Conservation (phyloP, 2,329 filamentous ascomycete genomes). For the Aureobasidium musti region DNA sequence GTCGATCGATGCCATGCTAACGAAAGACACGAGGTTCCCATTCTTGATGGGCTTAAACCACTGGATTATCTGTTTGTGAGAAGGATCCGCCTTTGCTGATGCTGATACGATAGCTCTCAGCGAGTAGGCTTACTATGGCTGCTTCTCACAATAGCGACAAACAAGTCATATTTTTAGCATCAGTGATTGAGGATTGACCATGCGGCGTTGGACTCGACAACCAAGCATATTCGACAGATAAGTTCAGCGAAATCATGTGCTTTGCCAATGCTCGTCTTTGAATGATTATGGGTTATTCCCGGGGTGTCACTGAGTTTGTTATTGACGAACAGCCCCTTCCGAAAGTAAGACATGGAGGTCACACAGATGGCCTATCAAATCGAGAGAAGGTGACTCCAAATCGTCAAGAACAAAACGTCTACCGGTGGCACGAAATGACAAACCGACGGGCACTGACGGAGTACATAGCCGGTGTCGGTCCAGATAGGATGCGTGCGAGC, state of each 20-base stretch:
- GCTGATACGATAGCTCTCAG: not conserved
- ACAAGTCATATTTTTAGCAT: not conserved
- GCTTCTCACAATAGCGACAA: not conserved
- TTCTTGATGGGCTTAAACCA: too few relatives aligned
- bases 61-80: too few relatives aligned
- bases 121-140: not conserved
- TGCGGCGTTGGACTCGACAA: not conserved
- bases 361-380: not conserved
- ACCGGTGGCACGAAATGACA: conserved; percentile 1
- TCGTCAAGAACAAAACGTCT: not conserved
- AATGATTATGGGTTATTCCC: not conserved
- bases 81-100: not conserved
- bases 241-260: not conserved
- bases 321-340: not conserved
- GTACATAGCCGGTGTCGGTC: not conserved
- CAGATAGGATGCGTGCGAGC: not conserved
- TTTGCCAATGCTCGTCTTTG: not conserved
- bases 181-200: not conserved
- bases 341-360: not conserved
- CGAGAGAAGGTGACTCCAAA: not conserved
- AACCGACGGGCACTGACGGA: conserved; percentile 1
- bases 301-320: not conserved
- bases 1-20: not conserved
- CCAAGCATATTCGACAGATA: not conserved
- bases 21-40: not conserved